phyloP scores from a whole-genome alignment of 108 stramenopile species.

The Parietichytrium sp. region DNA sequence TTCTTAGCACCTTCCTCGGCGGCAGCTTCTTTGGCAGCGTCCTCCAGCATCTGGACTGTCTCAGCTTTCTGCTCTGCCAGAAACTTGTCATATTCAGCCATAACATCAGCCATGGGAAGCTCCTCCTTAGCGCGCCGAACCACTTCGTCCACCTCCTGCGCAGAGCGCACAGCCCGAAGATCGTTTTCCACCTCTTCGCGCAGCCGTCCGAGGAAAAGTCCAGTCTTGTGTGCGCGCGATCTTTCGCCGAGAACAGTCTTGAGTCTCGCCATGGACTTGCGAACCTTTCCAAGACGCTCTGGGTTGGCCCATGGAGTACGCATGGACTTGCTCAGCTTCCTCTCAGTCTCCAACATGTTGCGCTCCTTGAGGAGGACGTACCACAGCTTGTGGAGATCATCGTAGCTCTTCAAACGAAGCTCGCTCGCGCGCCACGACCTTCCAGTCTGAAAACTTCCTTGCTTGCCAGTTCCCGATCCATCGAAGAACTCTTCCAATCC shows the following conservation, averaged over 20 bases:
- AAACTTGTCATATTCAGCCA: too few species aligned
- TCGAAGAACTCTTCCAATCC: constrained; percentile 22
- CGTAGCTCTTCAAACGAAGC: constrained; percentile 57
- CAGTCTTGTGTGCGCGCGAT: neutral
- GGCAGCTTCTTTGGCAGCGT: too few species aligned
- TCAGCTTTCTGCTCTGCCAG: too few species aligned
- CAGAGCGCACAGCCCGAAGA: too few species aligned
- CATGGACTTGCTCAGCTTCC: neutral
- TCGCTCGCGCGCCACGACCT: constrained; percentile 55
- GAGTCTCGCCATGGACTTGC: constrained; percentile 38
- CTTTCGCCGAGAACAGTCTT: constrained; percentile 40
- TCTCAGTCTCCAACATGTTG: constrained; percentile 57
- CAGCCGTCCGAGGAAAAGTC: too few species aligned
- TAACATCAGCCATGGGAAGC: too few species aligned
- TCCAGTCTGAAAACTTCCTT: constrained; percentile 45
- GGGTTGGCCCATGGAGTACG: neutral
- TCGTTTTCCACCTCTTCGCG: too few species aligned
- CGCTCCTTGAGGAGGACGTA: constrained; percentile 63
- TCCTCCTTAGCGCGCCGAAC: too few species aligned
- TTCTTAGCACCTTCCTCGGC: too few species aligned
- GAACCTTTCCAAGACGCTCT: constrained; percentile 26
- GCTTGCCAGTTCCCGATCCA: neutral
- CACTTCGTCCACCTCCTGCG: too few species aligned
- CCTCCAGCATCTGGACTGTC: too few species aligned
- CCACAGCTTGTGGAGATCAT: constrained; percentile 65